Percentiles rank a stretch among this genome's conserved stretches.
Evolutionary conservation across 345 rosid species (phyloP).

Genomic region (Hirschfeldia incana): DNA sequence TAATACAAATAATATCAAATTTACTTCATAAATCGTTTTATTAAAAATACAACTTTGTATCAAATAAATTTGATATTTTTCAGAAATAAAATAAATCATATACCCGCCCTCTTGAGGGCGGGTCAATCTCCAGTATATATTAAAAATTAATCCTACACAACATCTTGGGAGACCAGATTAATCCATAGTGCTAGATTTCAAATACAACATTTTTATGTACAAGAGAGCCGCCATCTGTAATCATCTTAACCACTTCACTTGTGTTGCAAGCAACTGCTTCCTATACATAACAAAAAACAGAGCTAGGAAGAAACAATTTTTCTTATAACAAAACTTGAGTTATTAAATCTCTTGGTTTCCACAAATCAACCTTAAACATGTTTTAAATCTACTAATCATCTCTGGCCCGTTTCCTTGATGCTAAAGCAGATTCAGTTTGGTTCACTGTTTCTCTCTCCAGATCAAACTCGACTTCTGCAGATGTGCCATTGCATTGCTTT

Average conservation of each 20-base stretch:
- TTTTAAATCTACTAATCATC: slow-evolving; percentile 33
- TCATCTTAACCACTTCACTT: neutral
- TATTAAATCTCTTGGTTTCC: neutral
- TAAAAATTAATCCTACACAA: too few species aligned
- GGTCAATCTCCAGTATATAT: too few species aligned
- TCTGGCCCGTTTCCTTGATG: slow-evolving; percentile 44
- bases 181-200: neutral
- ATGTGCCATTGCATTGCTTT: slow-evolving; percentile 14
- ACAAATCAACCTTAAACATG: neutral
- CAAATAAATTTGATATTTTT: too few species aligned
- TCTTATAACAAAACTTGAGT: neutral
- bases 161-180: neutral
- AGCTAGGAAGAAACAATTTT: neutral
- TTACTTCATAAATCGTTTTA: too few species aligned
- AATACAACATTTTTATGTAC: neutral
- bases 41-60: too few species aligned
- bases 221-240: neutral
- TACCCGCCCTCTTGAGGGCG: too few species aligned
- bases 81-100: too few species aligned
- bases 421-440: slow-evolving; percentile 9
- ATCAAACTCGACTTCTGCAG: neutral
- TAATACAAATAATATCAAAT: too few species aligned
- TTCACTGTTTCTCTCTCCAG: neutral
- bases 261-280: neutral
- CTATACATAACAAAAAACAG: neutral